Conservation (phyloP, 2,329 filamentous ascomycete genomes). For the Colletotrichum chlorophyti region DNA sequence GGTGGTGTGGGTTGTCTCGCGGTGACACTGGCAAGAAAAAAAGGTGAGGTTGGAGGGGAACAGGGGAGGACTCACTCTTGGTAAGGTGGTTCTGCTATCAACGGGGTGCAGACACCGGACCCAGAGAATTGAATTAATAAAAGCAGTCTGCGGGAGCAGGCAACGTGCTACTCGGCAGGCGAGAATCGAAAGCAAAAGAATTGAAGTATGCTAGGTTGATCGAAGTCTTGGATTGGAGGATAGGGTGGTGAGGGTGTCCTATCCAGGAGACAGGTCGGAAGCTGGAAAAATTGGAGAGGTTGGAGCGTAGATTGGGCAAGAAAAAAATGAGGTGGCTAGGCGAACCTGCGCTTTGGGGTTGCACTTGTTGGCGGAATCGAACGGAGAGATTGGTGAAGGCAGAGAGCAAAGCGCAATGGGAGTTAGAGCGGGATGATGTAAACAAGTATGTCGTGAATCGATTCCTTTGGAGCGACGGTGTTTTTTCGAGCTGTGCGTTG, state of each 20-base stretch:
- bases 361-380: conserved; percentile 11
- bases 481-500: no score
- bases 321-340: conserved; percentile 28
- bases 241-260: neutral
- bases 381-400: conserved; percentile 19
- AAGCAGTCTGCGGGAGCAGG: conserved; percentile 23
- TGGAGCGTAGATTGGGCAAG: conserved; percentile 5
- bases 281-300: conserved; percentile 25
- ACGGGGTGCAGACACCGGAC: conserved; percentile 17
- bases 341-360: conserved; percentile 19
- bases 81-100: conserved; percentile 26
- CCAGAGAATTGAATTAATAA: conserved; percentile 17
- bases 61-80: conserved; percentile 20
- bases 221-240: neutral
- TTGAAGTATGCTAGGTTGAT: no score
- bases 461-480: neutral
- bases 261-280: neutral
- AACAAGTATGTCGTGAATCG: neutral
- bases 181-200: conserved; percentile 9
- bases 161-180: conserved; percentile 18
- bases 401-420: neutral
- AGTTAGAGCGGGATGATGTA: neutral
- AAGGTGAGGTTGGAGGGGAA: conserved; percentile 26
- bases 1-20: conserved; percentile 15
- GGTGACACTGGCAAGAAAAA: conserved; percentile 13